Evolutionary conservation across 2,329 filamentous ascomycete genomes (phyloP).

Genomic region (Scytalidium sp.): DNA sequence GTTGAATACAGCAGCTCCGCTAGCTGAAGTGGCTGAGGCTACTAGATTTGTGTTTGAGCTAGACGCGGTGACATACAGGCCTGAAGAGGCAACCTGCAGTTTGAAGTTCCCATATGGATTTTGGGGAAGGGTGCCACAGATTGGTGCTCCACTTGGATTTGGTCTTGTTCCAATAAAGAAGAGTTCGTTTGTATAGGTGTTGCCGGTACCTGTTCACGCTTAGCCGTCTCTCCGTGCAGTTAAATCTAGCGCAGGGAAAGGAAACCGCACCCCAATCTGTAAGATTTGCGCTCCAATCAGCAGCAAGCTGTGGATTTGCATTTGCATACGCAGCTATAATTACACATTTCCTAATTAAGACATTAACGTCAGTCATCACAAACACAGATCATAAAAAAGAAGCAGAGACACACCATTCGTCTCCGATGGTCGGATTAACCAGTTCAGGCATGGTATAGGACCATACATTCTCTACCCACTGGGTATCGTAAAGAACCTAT

Average conservation of each 20-base stretch:
- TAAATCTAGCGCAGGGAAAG: neutral
- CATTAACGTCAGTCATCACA: neutral
- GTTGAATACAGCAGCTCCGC: constrained; percentile 13
- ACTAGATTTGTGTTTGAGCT: constrained; percentile 13
- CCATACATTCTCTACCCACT: constrained; percentile 23
- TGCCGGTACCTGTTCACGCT: constrained; percentile 14
- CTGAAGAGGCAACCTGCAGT: constrained; percentile 13
- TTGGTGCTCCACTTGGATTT: constrained; percentile 18
- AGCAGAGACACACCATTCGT: constrained; percentile 13
- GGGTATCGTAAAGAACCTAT: constrained; percentile 17
- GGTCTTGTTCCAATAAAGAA: constrained; percentile 22
- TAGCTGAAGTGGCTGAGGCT: constrained; percentile 11
- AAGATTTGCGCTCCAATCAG: constrained; percentile 18
- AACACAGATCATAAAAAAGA: neutral
- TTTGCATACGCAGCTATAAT: constrained; percentile 21
- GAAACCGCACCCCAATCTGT: constrained; percentile 19
- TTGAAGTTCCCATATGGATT: constrained; percentile 22
- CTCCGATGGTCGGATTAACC: constrained; percentile 16
- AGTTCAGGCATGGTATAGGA: constrained; percentile 18
- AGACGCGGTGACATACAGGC: constrained; percentile 15
- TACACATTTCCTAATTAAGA: constrained; percentile 13
- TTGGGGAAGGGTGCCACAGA: constrained; percentile 19
- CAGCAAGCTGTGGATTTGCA: constrained; percentile 19
- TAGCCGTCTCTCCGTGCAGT: neutral
- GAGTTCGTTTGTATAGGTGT: constrained; percentile 22